Conservation (phyloP, 257 asterid genomes). For the Linderniella brevidens region DNA sequence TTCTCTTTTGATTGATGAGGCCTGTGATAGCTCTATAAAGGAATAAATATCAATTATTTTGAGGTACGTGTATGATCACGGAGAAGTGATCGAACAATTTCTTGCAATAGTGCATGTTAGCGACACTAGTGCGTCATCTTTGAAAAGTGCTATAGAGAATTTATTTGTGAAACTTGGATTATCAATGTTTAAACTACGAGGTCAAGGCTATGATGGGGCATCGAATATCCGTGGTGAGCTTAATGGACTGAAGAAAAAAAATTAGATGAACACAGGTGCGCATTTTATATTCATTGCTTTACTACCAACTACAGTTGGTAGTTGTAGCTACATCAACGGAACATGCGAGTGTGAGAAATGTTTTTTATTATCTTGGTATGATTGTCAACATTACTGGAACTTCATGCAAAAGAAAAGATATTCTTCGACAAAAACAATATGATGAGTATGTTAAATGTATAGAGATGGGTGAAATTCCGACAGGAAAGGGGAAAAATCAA, state of each 20-base stretch:
- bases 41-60: background rate
- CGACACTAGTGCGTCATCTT: background rate
- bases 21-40: background rate
- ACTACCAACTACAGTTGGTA: background rate
- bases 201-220: background rate
- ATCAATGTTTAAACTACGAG: background rate
- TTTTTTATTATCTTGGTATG: background rate
- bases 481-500: background rate
- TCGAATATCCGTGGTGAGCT: background rate
- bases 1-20: constrained; percentile 1
- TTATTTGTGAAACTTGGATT: background rate
- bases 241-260: too few species aligned
- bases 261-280: too few species aligned
- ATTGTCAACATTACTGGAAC: background rate
- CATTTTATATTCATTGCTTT: too few species aligned
- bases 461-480: background rate
- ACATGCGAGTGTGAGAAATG: background rate
- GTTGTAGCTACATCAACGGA: background rate
- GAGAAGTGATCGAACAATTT: background rate
- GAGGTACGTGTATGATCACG: background rate
- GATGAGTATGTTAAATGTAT: background rate
- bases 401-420: background rate
- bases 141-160: background rate
- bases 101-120: background rate
- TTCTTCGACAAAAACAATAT: background rate